phyloP scores from a whole-genome alignment of 2,329 filamentous ascomycete genomes.

The Cryphonectria nitschkei region DNA sequence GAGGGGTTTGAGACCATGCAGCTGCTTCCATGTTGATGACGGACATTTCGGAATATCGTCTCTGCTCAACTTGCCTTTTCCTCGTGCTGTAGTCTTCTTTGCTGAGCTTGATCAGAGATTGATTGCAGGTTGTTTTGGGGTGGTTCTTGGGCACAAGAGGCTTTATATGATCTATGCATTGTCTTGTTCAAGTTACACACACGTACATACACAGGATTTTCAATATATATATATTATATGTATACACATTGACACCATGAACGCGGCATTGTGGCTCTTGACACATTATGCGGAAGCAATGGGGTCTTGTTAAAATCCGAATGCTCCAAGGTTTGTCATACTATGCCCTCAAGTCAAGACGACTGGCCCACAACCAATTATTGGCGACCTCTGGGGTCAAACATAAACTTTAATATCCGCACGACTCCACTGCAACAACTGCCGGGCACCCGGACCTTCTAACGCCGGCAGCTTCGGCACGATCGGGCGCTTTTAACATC shows the following conservation, averaged over 20 bases:
- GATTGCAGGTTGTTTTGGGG: neutral
- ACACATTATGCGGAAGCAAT: neutral
- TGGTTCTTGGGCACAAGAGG: neutral
- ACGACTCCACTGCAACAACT: neutral
- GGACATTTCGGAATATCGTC: neutral
- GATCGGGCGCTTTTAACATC: neutral
- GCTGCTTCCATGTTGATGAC: neutral
- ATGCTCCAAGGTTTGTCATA: neutral
- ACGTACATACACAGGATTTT: too few relatives aligned
- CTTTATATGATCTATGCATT: neutral
- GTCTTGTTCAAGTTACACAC: too few relatives aligned
- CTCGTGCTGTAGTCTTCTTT: neutral
- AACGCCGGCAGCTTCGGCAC: neutral
- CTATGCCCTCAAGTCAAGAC: neutral
- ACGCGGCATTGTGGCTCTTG: neutral
- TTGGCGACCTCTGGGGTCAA: neutral
- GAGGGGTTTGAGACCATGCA: neutral
- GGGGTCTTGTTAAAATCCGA: neutral
- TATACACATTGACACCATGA: neutral
- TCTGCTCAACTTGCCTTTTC: neutral
- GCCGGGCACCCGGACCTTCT: neutral
- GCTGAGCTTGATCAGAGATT: neutral
- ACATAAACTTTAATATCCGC: neutral
- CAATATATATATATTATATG: neutral
- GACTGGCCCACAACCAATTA: neutral